Percentiles rank a stretch among this genome's conserved stretches.
Conservation (phyloP, 176 grass and related monocot species). For the Juncus effusus region DNA sequence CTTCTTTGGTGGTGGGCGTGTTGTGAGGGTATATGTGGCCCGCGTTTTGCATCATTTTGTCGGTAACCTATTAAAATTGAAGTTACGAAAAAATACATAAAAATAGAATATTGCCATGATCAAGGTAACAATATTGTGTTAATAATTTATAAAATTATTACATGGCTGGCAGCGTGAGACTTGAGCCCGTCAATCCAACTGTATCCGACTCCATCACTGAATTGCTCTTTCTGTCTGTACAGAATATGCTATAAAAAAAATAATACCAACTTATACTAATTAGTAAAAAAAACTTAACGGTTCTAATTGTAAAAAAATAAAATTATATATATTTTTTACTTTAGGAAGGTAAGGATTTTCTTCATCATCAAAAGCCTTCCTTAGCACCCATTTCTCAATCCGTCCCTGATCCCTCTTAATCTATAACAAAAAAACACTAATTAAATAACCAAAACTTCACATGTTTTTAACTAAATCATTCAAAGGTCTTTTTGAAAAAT, state of each 20-base stretch:
- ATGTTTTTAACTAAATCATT: neutral
- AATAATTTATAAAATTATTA: conserved; percentile 19
- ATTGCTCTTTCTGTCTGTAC: conserved; percentile 98
- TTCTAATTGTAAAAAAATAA: no score
- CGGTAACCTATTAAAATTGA: conserved; percentile 36
- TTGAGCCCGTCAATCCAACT: conserved; percentile 98
- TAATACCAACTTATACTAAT: no score
- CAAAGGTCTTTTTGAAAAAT: neutral
- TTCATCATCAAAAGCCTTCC: conserved; percentile 94
- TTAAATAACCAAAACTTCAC: conserved; percentile 1
- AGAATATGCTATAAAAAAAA: conserved; percentile 68
- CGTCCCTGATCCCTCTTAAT: conserved; percentile 52
- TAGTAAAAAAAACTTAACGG: no score
- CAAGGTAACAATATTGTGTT: conserved; percentile 1
- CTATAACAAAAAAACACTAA: conserved; percentile 27
- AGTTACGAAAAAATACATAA: neutral
- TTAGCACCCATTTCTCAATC: conserved; percentile 93
- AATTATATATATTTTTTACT: conserved; percentile 27
- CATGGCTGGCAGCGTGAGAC: conserved; percentile 70
- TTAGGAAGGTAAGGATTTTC: conserved; percentile 81
- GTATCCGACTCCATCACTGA: conserved; percentile 94
- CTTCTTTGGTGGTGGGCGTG: conserved; percentile 86
- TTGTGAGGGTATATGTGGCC: conserved; percentile 54
- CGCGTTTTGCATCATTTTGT: conserved; percentile 85
- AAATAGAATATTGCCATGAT: neutral